Conservation (phyloP, 371 early-diverging fungal genomes). For the Conidiobolus incongruus region DNA sequence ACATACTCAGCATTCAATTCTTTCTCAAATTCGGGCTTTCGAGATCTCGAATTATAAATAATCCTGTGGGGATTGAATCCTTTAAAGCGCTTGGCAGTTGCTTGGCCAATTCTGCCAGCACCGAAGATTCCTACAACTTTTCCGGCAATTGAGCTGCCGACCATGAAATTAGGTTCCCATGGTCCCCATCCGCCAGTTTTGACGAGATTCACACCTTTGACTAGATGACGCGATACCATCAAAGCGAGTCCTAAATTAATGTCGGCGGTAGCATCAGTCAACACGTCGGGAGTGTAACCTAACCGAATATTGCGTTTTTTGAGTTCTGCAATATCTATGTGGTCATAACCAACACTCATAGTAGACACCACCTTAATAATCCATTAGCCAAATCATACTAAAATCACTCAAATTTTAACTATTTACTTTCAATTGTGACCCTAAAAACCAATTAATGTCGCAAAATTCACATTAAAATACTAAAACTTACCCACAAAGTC, state of each 20-base stretch:
- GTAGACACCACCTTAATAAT: conserved; percentile 27
- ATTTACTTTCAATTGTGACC: conserved; percentile 10
- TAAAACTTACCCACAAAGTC: conserved; percentile 33
- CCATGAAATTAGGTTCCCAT: too few species aligned
- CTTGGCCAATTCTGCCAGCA: conserved; percentile 61
- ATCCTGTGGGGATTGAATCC: conserved; percentile 36
- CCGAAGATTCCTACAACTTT: conserved; percentile 74
- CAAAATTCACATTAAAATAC: too few species aligned
- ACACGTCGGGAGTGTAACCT: conserved; percentile 71
- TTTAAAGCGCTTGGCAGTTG: conserved; percentile 36
- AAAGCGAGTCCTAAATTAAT: conserved; percentile 45
- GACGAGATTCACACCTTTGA: too few species aligned
- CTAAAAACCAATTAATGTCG: too few species aligned
- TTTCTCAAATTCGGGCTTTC: too few species aligned
- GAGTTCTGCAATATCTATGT: conserved; percentile 21
- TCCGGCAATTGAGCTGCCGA: too few species aligned
- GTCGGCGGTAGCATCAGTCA: conserved; percentile 77
- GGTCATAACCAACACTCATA: conserved; percentile 71
- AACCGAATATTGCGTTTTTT: conserved; percentile 20
- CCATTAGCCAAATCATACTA: background rate
- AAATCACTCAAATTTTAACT: too few species aligned
- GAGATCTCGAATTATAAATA: conserved; percentile 24
- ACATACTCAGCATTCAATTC: too few species aligned
- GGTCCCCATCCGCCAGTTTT: too few species aligned
- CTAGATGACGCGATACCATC: conserved; percentile 45